Percentiles rank a stretch among this genome's conserved stretches.
phyloP scores from a whole-genome alignment of 768 basidiomycete species.

The Hygrophoropsis aurantiaca region DNA sequence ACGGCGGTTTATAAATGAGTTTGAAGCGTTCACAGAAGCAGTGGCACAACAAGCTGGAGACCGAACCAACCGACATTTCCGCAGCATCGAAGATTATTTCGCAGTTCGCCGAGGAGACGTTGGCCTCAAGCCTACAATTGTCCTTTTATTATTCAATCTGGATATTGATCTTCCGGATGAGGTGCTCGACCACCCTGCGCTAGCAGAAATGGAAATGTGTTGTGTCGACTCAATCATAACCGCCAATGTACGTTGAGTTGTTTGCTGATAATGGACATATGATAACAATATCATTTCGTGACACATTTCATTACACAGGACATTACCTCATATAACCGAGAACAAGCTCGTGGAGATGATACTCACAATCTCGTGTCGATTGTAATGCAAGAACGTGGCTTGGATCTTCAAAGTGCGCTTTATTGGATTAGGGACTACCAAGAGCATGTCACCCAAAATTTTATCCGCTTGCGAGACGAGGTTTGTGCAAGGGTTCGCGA shows the following conservation, averaged over 20 bases:
- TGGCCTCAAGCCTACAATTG: conserved; percentile 20
- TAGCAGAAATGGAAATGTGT: conserved; percentile 10
- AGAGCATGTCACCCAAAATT: conserved; percentile 5
- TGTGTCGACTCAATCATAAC: conserved; percentile 16
- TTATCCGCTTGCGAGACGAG: conserved; percentile 5
- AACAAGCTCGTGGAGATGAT: conserved; percentile 25
- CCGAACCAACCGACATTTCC: conserved; percentile 12
- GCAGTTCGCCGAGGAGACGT: conserved; percentile 20
- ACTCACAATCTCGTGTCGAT: conserved; percentile 26
- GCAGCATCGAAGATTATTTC: conserved; percentile 20
- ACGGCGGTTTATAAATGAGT: conserved; percentile 17
- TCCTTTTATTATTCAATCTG: conserved; percentile 4
- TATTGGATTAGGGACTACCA: conserved; percentile 9
- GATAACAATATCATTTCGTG: background rate
- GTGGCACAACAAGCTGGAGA: conserved; percentile 23
- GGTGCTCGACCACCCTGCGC: conserved; percentile 15
- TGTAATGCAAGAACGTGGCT: conserved; percentile 18
- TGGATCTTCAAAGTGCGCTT: conserved; percentile 15
- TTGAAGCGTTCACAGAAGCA: conserved; percentile 18
- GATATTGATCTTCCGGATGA: conserved; percentile 16
- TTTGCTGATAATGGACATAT: background rate
- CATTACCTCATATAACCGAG: conserved; percentile 26
- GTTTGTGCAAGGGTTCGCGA: conserved; percentile 1
- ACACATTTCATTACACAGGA: conserved; percentile 15
- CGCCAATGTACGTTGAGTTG: conserved; percentile 16